Evolutionary conservation across 768 basidiomycete species (phyloP).

Genomic region (Mycena floridula): DNA sequence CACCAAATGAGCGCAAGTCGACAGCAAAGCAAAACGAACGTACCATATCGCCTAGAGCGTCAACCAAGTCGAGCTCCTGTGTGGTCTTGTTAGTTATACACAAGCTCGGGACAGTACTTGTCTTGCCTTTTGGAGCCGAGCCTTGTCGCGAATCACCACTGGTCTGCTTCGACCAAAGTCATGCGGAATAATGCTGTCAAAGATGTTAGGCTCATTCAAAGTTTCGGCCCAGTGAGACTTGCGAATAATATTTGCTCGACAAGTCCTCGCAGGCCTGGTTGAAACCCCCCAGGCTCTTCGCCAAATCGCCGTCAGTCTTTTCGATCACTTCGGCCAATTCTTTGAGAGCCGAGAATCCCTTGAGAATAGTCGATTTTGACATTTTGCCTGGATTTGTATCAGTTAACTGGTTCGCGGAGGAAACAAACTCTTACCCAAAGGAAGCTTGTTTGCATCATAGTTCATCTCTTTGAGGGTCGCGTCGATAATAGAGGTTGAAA

Average conservation of each 20-base stretch:
- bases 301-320: constrained; percentile 33
- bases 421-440: constrained; percentile 35
- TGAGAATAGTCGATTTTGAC: constrained; percentile 52
- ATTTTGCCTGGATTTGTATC: constrained; percentile 40
- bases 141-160: constrained; percentile 31
- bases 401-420: neutral
- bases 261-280: constrained; percentile 37
- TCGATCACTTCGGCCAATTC: constrained; percentile 47
- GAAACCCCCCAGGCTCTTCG: constrained; percentile 30
- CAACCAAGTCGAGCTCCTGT: constrained; percentile 57
- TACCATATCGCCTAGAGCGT: constrained; percentile 61
- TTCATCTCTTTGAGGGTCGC: constrained; percentile 56
- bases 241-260: constrained; percentile 54
- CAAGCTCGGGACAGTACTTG: neutral
- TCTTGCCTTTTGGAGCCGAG: constrained; percentile 34
- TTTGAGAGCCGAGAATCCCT: constrained; percentile 54
- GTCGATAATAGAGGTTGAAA: constrained; percentile 46
- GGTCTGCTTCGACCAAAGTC: constrained; percentile 50
- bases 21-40: neutral
- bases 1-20: neutral
- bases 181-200: constrained; percentile 51
- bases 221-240: too few relatives aligned
- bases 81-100: neutral
- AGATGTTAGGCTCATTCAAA: neutral
- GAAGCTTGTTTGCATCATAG: constrained; percentile 60